Base-by-base conservation (phyloP, 169 alveolate species). In the Condylostoma magnum region DNA sequence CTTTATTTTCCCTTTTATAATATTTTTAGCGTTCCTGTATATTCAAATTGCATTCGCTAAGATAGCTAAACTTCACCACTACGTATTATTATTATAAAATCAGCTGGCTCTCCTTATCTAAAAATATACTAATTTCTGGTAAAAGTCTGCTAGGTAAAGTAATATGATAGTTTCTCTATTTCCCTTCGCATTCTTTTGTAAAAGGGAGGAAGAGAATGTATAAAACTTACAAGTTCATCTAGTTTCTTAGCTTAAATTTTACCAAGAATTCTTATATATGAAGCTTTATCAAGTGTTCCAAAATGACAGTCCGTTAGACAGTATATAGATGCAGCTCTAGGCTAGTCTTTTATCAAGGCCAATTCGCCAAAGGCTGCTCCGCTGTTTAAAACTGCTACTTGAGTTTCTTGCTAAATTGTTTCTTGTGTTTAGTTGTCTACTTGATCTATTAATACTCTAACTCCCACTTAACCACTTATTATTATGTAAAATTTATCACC, bases 281-380 rank as follows among this genome's bases (percentile, higher is more conserved):
- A 80, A 0, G 48, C 55, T 43, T 80, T 53, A 25, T 74, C 46
- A 68, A 80, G 41, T 0, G 63, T 73, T 15, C 78, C 83, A 27
- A 80, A 75, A 36, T 74, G 72, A 30, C 77, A 55, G 25, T 74
- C 76, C 2, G 54, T 58, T 20, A 41, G 27, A 28, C 82, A 75
- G 46, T 27, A 22, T n/a, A 80, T 76, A 6, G 76, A 57, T 2
- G 87, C 87, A 25, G 73, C 70, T 54, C 87, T 55, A 6, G 83
- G 84, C 25, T 57, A 52, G 30, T 80, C 69, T 43, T 80, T 69
- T n/a, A 75, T 28, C 8, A 80, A 37, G 20, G 84, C 87, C 12
- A 75, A 56, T 38, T 80, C 87, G 20, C 87, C 87, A 54, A 80
- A 80, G 6, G 80, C 36, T 31, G 44, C 47, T 0, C 84, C 84